Base-by-base conservation (phyloP, 495 filamentous ascomycete genomes). In the Xylaria nigripes region DNA sequence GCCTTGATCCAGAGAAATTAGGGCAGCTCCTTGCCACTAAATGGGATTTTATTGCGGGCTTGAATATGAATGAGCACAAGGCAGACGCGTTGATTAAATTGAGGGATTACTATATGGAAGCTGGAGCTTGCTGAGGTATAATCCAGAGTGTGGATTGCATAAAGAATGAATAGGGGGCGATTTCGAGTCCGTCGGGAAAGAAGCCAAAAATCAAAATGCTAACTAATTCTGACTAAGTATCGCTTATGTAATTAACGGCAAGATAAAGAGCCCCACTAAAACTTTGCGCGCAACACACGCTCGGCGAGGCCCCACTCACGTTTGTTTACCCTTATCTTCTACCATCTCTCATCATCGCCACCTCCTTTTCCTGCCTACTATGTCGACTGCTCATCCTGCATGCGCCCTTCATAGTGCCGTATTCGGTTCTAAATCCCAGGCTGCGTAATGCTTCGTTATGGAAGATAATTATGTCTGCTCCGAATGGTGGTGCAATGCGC, bases 21-120 rank as follows among this genome's bases (percentile, higher is more conserved):
- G 36, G 45, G 6, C 12, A 21, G 21, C 9, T 49, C 10, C 21
- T 49, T 16, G 19, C 45, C 18, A 55, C 45, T 23, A 55, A 50
- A 25, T 49, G 53, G 53, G 38, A 55, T 18, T 55, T 55, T 18
- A 55, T 55, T 19, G 45, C 38, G 1, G 45, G 45, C 7, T 36
- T 55, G 30, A 32, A 36, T 12, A 36, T 55, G 30, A n/a, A 18
- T 2, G 16, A 18, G 4, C 36, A 40, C 18, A 40, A 40, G 36
- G 9, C 15, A 5, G 36, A 40, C 2, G 36, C 36, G 36, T 2
- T 40, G 10, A 8, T 18, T 16, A 18, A 40, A 40, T 2, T 40
- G 15, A 3, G 18, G 2, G 36, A 18, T 5, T 9, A 29, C 27
- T 40, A n/a, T 40, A 18, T 40, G 36, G 36, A 40, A 12, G 4